Percentiles rank a stretch among this genome's conserved stretches.
Conservation (phyloP, 140 eudicot species). For the Oenanthe javanica region DNA sequence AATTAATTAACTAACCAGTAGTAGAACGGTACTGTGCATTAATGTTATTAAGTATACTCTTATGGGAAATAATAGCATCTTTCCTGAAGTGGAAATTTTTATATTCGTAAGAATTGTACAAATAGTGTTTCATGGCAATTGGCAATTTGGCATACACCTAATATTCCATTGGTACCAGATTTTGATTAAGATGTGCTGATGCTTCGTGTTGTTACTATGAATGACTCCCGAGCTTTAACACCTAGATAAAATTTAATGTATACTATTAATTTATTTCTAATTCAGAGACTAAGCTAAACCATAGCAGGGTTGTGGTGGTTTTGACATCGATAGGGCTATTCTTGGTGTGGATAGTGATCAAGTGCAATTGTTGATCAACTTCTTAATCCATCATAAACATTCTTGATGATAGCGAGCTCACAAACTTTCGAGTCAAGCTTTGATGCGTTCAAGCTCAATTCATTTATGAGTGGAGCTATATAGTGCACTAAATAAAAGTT, state of each 20-base stretch:
- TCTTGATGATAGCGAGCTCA: too few species aligned
- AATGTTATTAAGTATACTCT: background rate
- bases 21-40: too few species aligned
- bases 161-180: background rate
- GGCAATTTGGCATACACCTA: background rate
- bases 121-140: background rate
- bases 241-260: background rate
- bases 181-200: background rate
- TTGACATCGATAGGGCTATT: constrained; percentile 76
- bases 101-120: background rate
- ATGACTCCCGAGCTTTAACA: background rate
- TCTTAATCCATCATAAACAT: too few species aligned
- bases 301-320: constrained; percentile 53
- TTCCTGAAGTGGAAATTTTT: background rate
- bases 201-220: background rate
- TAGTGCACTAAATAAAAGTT: background rate
- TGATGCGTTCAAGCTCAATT: too few species aligned
- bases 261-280: background rate
- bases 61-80: background rate
- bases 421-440: too few species aligned
- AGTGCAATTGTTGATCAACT: constrained; percentile 64
- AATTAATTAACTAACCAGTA: too few species aligned
- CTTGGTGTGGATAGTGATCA: constrained; percentile 71
- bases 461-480: background rate
- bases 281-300: background rate